Percentiles rank a stretch among this genome's conserved stretches.
These are phyloP conservation scores for Beauveria bassiana DNA, from an alignment of 2,329 filamentous ascomycete species.

Conservation along the genomic window DNA sequence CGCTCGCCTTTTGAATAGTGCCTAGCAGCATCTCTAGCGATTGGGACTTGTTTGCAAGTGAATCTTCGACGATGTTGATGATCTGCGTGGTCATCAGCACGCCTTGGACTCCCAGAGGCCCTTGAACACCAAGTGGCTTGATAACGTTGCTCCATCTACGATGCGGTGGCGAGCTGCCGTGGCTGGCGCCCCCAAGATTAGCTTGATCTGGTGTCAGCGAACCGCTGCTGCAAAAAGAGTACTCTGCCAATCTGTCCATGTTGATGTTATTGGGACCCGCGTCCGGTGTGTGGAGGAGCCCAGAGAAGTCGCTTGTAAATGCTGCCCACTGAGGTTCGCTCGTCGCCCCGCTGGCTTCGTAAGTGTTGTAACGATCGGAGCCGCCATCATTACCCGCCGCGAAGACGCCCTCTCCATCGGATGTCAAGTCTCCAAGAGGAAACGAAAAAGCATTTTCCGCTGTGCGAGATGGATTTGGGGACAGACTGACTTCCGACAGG, in stretches of 20 bases:
- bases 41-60: neutral
- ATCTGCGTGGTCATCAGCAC: neutral
- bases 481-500: neutral
- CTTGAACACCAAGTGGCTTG: neutral
- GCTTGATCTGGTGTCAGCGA: neutral
- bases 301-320: neutral
- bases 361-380: neutral
- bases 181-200: neutral
- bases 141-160: neutral
- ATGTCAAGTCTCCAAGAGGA: neutral
- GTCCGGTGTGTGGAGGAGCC: neutral
- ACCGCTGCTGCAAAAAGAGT: neutral
- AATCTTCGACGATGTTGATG: neutral
- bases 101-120: neutral
- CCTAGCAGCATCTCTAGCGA: neutral
- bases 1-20: neutral
- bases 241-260: neutral
- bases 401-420: neutral
- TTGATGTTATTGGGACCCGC: neutral
- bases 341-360: neutral
- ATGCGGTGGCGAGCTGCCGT: neutral
- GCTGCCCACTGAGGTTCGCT: neutral
- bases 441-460: neutral
- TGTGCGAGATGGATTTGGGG: neutral
- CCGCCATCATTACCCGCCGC: neutral